Conservation (phyloP, 1,139 yeast species). For the Saccharomyces pastorianus region DNA sequence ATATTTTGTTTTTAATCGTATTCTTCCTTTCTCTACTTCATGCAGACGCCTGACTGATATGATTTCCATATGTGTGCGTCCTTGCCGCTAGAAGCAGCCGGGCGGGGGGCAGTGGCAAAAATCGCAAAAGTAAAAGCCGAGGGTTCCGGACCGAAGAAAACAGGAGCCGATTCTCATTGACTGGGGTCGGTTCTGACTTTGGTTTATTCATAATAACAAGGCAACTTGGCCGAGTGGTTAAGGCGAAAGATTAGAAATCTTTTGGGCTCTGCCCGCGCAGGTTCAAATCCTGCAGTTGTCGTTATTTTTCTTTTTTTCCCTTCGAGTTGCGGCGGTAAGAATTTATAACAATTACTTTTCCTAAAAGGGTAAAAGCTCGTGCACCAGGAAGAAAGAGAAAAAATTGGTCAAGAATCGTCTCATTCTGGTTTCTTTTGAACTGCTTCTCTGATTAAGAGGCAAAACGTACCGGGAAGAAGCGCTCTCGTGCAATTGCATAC, state of each 20-base stretch:
- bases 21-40: not conserved
- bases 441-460: too few species aligned
- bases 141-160: too few species aligned
- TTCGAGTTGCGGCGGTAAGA: not conserved
- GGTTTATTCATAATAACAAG: constrained; percentile 14
- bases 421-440: not conserved
- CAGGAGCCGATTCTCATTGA: too few species aligned
- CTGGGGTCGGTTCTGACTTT: too few species aligned
- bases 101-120: not conserved
- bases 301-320: constrained; percentile 15
- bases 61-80: not conserved
- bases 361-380: not conserved
- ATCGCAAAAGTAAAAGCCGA: not conserved
- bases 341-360: not conserved
- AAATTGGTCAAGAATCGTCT: not conserved
- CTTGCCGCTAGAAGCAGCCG: not conserved
- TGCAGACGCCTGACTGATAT: too few species aligned
- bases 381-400: not conserved
- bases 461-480: too few species aligned
- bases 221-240: constrained; percentile 49
- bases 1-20: not conserved
- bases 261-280: constrained; percentile 40
- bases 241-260: constrained; percentile 49
- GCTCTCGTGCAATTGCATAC: not conserved
- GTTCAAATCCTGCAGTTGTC: constrained; percentile 36